phyloP scores from a whole-genome alignment of 1,284 basidiomycete species.

The Tilletiaria anomala region DNA sequence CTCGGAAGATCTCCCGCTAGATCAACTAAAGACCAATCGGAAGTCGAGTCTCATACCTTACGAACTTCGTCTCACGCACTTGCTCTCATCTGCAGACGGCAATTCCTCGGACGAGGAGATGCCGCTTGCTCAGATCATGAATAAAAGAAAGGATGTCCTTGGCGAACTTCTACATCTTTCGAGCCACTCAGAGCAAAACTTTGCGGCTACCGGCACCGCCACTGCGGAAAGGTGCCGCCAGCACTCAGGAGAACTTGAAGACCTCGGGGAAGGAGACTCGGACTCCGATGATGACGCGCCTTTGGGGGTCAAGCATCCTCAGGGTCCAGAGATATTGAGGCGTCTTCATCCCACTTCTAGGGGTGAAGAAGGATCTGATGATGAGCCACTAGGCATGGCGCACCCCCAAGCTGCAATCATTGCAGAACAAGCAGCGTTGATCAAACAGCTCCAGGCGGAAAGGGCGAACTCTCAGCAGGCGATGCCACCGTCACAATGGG shows the following conservation, averaged over 20 bases:
- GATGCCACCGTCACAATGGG: no score
- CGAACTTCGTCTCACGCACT: no score
- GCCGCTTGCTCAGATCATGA: slow-evolving; percentile 21
- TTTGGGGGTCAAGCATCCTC: slow-evolving; percentile 18
- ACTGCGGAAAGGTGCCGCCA: no score
- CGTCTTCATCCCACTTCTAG: no score
- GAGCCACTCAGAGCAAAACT: no score
- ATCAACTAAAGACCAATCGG: neutral
- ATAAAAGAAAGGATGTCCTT: no score
- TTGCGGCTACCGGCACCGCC: no score
- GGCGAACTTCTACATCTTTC: no score
- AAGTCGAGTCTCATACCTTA: no score
- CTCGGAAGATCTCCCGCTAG: neutral
- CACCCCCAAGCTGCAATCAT: slow-evolving; percentile 37
- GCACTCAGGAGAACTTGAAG: neutral
- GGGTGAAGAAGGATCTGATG: slow-evolving; percentile 7
- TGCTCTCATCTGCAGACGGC: no score
- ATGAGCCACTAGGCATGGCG: slow-evolving; percentile 18
- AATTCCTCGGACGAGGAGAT: slow-evolving; percentile 16
- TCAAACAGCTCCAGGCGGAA: slow-evolving; percentile 24
- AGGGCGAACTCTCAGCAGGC: slow-evolving; percentile 8
- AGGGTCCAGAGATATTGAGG: no score
- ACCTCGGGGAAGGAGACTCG: slow-evolving; percentile 3
- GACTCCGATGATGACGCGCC: slow-evolving; percentile 28
- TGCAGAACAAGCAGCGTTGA: slow-evolving; percentile 32